A percentile compares a stretch with the other conserved stretches of the same genome.
phyloP scores from a whole-genome alignment of 2,329 filamentous ascomycete genomes.

The Phyllachora maydis region DNA sequence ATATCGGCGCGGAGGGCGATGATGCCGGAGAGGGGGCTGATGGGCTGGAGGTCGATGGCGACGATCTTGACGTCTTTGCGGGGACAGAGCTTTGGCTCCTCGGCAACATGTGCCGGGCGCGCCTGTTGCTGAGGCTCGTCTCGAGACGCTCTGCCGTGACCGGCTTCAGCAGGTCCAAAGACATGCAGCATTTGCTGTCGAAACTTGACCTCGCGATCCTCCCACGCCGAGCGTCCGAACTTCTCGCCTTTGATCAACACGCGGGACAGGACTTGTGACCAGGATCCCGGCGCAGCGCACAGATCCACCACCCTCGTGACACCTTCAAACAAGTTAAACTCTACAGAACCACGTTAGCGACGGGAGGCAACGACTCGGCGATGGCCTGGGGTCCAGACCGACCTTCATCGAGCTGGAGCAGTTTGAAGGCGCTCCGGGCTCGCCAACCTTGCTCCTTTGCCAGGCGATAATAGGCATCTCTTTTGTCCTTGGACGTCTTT shows the following conservation, averaged over 20 bases:
- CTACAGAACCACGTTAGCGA: slow-evolving; percentile 20
- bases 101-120: neutral
- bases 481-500: slow-evolving; percentile 96
- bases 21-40: slow-evolving; percentile 83
- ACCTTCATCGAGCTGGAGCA: slow-evolving; percentile 82
- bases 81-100: slow-evolving; percentile 15
- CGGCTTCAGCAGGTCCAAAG: slow-evolving; percentile 14
- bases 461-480: slow-evolving; percentile 91
- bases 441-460: slow-evolving; percentile 99
- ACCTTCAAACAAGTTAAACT: slow-evolving; percentile 82
- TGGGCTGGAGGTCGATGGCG: slow-evolving; percentile 86
- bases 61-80: slow-evolving; percentile 76
- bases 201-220: slow-evolving; percentile 56
- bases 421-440: slow-evolving; percentile 87
- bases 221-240: slow-evolving; percentile 71
- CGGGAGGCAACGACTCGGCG: slow-evolving; percentile 2
- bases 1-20: slow-evolving; percentile 87
- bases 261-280: slow-evolving; percentile 90
- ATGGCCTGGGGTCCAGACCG: slow-evolving; percentile 3
- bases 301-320: slow-evolving; percentile 90
- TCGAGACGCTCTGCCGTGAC: too few species aligned
- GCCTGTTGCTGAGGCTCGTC: slow-evolving; percentile 6
- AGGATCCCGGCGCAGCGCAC: slow-evolving; percentile 87
- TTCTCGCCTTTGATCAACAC: slow-evolving; percentile 86
- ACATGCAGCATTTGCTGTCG: slow-evolving; percentile 37